A percentile compares a stretch with the other conserved stretches of the same genome.
phyloP scores from a whole-genome alignment of 441 rosid species.

The Omphalea diandra region DNA sequence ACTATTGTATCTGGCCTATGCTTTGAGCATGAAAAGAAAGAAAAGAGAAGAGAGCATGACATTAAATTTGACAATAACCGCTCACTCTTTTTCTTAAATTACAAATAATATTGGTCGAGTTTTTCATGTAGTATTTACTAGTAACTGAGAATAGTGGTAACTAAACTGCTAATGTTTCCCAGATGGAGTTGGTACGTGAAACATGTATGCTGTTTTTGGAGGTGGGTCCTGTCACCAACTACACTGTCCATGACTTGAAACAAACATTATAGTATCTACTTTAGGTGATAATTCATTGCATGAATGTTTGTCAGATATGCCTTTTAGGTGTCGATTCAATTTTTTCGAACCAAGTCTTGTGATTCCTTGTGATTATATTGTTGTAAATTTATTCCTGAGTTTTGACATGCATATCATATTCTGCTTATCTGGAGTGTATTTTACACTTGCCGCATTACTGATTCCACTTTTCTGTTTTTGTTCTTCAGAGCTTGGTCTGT shows the following conservation, averaged over 20 bases:
- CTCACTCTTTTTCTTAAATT: neutral
- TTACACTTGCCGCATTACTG: constrained; percentile 13
- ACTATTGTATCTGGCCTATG: too few species aligned
- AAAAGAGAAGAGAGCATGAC: neutral
- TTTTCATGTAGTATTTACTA: constrained; percentile 23
- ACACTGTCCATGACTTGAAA: constrained; percentile 25
- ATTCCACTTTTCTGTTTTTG: constrained; percentile 27
- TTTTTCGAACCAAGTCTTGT: neutral
- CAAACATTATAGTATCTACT: constrained; percentile 20
- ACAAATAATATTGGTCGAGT: constrained; percentile 13
- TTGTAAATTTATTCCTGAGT: neutral
- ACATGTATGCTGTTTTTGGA: constrained; percentile 62
- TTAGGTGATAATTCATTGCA: constrained; percentile 12
- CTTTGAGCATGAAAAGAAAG: neutral
- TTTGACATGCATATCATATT: constrained; percentile 1
- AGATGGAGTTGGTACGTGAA: constrained; percentile 96
- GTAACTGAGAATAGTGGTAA: constrained; percentile 41
- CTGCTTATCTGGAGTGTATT: neutral
- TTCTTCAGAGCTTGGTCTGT: constrained; percentile 67
- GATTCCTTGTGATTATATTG: neutral
- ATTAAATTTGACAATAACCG: neutral
- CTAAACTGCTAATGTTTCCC: constrained; percentile 79
- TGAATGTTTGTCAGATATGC: neutral
- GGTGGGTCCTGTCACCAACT: constrained; percentile 60
- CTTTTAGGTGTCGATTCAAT: neutral